Base-by-base conservation (phyloP, 2,329 filamentous ascomycete species). In the Anthostomella pinea region DNA sequence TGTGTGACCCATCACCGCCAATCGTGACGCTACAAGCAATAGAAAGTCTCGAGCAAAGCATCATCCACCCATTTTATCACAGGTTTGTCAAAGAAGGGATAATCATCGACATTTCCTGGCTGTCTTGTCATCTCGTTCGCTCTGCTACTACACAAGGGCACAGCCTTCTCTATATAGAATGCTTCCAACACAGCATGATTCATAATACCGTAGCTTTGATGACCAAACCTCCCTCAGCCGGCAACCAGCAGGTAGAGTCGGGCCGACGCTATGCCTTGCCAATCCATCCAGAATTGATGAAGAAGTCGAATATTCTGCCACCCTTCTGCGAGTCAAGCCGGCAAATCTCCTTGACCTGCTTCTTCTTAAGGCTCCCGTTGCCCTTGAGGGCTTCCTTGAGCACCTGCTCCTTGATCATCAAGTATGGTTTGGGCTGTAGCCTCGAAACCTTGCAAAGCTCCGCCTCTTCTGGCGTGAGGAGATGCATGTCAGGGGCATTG, bases 401-500 rank as follows among this genome's bases (percentile, higher is more conserved):
- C n/a, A 97, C 72, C 43, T 86, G 82, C 60, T 96, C 89, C 64
- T 98, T 98, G 64, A 97, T 88, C 57, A 88, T 88, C 5, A 96
- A 66, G 61, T 96, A 98, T 2, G 93, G 87, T 67, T 98, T 98
- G 1, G 93, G 93, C 62, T 93, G 85, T 34, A 98, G 68, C 26
- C 89, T 79, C 10, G 95, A 75, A 25, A 85, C 75, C 51, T 87
- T 86, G 67, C 93, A 98, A 1, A 98, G 69, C 54, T 95, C 87
- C 4, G 79, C 71, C 62, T 98, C 93, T 48, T 94, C 88, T 1
- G 81, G 75, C 1, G 85, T 87, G 27, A 98, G 70, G 0, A 98
- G 77, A 54, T 97, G 93, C 18, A 91, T 65, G 59, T 97, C 93
- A 0, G 85, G 76, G 1, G 86, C 81, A 22, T 80, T 85, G 37